Conservation (phyloP, 352 stramenopile species). For the Pythium grandisporangium region DNA sequence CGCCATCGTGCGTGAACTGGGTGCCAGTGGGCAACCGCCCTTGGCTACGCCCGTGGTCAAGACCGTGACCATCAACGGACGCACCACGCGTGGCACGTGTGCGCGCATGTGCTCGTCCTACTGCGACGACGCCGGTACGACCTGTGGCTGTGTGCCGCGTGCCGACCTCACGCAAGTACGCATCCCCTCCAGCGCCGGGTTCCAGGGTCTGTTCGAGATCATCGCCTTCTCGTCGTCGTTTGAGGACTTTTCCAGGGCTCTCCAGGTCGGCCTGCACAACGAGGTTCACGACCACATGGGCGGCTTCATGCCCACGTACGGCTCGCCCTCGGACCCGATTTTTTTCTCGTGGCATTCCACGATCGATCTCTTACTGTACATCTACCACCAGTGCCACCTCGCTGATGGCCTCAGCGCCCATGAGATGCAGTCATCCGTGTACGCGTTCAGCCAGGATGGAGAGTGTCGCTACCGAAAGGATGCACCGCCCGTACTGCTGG, state of each 20-base stretch:
- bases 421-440: no score
- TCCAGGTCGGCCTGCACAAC: slow-evolving; percentile 53
- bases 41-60: no score
- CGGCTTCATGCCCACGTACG: slow-evolving; percentile 34
- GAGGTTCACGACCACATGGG: slow-evolving; percentile 42
- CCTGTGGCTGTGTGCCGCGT: slow-evolving; percentile 1
- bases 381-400: slow-evolving; percentile 19
- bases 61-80: no score
- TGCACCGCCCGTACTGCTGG: no score
- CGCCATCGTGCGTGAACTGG: neutral
- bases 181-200: slow-evolving; percentile 19
- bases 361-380: slow-evolving; percentile 40
- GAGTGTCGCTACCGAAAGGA: no score
- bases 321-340: slow-evolving; percentile 43
- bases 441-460: no score
- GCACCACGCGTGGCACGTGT: no score
- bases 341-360: slow-evolving; percentile 71
- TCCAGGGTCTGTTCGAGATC: slow-evolving; percentile 31
- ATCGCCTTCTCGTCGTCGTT: slow-evolving; percentile 42
- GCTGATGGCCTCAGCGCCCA: neutral
- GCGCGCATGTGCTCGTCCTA: no score
- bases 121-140: neutral
- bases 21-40: no score
- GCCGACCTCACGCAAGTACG: no score
- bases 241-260: slow-evolving; percentile 26